Conservation (phyloP, 768 basidiomycete genomes). For the Mycena vulgaris region DNA sequence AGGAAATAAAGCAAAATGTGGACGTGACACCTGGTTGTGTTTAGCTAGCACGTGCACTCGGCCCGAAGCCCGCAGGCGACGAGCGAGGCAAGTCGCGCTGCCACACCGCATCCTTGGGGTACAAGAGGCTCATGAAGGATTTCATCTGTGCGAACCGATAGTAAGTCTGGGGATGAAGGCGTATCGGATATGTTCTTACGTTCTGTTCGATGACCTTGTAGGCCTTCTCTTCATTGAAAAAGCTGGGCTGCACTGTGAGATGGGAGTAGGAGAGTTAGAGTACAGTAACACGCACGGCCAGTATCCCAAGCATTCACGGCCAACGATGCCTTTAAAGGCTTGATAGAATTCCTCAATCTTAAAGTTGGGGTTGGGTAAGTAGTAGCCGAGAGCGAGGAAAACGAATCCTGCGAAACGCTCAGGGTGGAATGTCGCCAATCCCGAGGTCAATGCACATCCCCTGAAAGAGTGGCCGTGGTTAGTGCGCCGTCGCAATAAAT, state of each 20-base stretch:
- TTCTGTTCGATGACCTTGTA: slow-evolving; percentile 53
- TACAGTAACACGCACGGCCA: slow-evolving; percentile 5
- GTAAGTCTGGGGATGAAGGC: neutral
- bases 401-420: slow-evolving; percentile 59
- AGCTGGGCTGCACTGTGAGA: neutral
- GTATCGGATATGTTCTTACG: slow-evolving; percentile 41
- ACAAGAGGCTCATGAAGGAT: slow-evolving; percentile 53
- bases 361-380: slow-evolving; percentile 44
- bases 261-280: neutral
- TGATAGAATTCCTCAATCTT: slow-evolving; percentile 35
- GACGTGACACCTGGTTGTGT: no score
- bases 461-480: slow-evolving; percentile 45
- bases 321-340: neutral
- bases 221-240: slow-evolving; percentile 46
- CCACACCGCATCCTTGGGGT: slow-evolving; percentile 52
- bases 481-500: neutral
- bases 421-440: slow-evolving; percentile 55
- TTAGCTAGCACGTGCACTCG: no score
- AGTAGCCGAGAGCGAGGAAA: slow-evolving; percentile 56
- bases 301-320: slow-evolving; percentile 16
- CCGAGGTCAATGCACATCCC: slow-evolving; percentile 52
- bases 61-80: no score
- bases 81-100: no score
- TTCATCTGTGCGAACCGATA: slow-evolving; percentile 47
- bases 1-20: no score